Percentiles rank a stretch among this genome's conserved stretches.
phyloP scores from a whole-genome alignment of 2,329 filamentous ascomycete species.

The Botrytis porri region DNA sequence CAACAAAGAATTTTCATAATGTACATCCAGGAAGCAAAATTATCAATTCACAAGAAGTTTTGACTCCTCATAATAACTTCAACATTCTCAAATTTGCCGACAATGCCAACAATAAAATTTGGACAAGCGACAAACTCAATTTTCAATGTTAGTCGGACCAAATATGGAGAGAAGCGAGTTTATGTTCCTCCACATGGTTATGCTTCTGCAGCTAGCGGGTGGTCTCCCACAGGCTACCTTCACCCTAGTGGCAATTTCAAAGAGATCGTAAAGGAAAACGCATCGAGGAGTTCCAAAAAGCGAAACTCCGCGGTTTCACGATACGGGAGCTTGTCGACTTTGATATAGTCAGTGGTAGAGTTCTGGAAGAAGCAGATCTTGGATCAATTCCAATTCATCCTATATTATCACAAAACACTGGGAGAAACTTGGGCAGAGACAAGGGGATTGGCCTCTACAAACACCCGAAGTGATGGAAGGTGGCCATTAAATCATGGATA shows the following conservation, averaged over 20 bases:
- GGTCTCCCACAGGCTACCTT: conserved; percentile 8
- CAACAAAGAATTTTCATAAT: not conserved
- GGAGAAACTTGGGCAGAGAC: conserved; percentile 6
- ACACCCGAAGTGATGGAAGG: not conserved
- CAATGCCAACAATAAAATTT: not conserved
- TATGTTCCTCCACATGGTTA: not conserved
- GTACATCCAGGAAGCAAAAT: not conserved
- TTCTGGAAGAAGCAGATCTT: not conserved
- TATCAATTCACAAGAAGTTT: not conserved
- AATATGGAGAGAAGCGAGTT: not conserved
- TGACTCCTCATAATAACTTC: not conserved
- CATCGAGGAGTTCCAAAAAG: conserved; percentile 1
- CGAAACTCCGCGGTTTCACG: not conserved
- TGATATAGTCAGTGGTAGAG: conserved; percentile 5
- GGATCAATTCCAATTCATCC: not conserved
- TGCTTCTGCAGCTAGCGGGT: not conserved
- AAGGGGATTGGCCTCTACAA: not conserved
- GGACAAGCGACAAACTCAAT: not conserved
- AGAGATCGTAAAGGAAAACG: not conserved
- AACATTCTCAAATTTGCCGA: not conserved
- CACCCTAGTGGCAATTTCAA: not conserved
- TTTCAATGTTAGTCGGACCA: not conserved
- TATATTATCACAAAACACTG: not conserved
- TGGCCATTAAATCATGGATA: conserved; percentile 15
- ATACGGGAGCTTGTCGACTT: conserved; percentile 15